Conservation (phyloP, 352 stramenopile genomes). For the Globisporangium ultimum region DNA sequence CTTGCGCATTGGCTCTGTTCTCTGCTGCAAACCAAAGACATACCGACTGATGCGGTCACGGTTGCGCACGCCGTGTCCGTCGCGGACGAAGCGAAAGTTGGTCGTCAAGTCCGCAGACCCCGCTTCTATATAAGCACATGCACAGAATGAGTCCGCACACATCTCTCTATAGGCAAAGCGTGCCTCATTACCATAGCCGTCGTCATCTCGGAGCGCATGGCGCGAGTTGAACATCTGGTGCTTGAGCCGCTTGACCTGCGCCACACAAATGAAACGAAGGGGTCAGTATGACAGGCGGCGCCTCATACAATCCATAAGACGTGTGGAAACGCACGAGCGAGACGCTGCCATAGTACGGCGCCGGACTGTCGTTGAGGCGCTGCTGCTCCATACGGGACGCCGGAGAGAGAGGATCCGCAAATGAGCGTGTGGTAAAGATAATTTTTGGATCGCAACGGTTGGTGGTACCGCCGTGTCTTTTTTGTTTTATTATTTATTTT, state of each 20-base stretch:
- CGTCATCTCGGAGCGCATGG: background rate
- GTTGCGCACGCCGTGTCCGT: conserved; percentile 21
- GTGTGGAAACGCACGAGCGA: conserved; percentile 22
- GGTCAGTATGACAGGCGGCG: conserved; percentile 9
- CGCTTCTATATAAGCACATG: conserved; percentile 14
- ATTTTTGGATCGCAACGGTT: too few species aligned
- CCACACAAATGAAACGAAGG: background rate
- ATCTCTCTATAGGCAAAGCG: background rate
- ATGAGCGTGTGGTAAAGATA: too few species aligned
- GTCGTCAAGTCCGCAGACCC: conserved; percentile 26
- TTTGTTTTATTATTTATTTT: too few species aligned
- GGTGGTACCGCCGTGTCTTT: too few species aligned
- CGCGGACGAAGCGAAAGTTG: conserved; percentile 24
- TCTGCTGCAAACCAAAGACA: background rate
- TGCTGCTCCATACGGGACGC: conserved; percentile 17
- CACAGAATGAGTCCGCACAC: too few species aligned
- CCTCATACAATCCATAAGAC: conserved; percentile 23
- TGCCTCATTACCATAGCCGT: background rate
- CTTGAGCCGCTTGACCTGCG: conserved; percentile 23
- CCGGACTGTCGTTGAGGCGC: background rate
- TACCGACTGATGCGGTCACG: conserved; percentile 45
- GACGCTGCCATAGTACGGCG: conserved; percentile 32
- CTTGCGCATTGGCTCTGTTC: background rate
- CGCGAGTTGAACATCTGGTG: conserved; percentile 8
- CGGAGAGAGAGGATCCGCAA: too few species aligned